These are phyloP conservation scores for Tulasnella sp. DNA, from an alignment of 768 basidiomycete species.

Conservation along the genomic window DNA sequence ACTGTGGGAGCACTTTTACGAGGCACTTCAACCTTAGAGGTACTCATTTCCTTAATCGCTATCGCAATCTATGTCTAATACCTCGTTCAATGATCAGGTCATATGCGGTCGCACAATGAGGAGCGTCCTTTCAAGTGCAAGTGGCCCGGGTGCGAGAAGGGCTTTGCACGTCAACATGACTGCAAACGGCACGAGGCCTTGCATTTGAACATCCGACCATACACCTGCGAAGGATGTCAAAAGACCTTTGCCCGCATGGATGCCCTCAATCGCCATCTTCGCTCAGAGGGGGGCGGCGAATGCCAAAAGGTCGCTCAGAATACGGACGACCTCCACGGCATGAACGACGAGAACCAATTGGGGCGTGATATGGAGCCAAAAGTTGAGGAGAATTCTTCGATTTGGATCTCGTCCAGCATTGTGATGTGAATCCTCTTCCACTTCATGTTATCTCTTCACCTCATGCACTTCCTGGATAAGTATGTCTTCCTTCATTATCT, in stretches of 20 bases:
- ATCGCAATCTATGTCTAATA: too few relatives aligned
- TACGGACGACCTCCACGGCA: not conserved
- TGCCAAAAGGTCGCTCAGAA: conserved; percentile 31
- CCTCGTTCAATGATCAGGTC: conserved; percentile 47
- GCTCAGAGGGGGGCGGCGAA: conserved; percentile 73
- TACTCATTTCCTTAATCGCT: conserved; percentile 27
- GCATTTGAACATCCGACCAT: conserved; percentile 85
- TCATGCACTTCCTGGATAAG: too few relatives aligned
- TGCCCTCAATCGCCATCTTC: conserved; percentile 81
- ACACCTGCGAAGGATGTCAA: conserved; percentile 83
- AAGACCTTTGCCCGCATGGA: conserved; percentile 94
- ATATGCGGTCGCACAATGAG: conserved; percentile 87
- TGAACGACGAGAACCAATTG: too few relatives aligned
- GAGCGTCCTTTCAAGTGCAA: conserved; percentile 92
- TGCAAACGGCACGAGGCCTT: conserved; percentile 94
- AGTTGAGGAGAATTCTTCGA: too few relatives aligned
- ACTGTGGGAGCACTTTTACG: conserved; percentile 82
- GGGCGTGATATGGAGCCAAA: too few relatives aligned
- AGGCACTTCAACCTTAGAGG: conserved; percentile 89
- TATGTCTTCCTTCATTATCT: too few relatives aligned
- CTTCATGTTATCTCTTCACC: too few relatives aligned
- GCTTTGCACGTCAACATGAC: conserved; percentile 89
- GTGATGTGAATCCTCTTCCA: too few relatives aligned
- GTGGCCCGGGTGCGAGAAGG: conserved; percentile 90
- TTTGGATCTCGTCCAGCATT: too few relatives aligned